Conservation (phyloP, 768 basidiomycete species). For the Gymnopilus dilepis region DNA sequence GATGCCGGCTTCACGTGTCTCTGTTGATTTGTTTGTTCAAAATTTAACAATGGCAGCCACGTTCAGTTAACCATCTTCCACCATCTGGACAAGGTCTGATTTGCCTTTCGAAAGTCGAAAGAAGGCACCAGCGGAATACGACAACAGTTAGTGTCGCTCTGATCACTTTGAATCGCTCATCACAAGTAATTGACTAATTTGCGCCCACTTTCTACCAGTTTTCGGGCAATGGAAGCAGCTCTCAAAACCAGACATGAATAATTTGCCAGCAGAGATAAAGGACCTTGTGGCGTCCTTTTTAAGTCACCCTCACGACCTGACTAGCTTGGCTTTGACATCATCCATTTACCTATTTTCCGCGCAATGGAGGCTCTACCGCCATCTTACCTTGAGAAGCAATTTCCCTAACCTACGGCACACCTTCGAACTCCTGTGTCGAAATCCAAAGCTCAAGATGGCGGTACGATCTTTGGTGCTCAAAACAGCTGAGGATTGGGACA, state of each 20-base stretch:
- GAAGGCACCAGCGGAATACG: no score
- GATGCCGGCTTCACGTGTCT: not conserved
- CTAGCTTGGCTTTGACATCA: not conserved
- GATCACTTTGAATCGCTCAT: no score
- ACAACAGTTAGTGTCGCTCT: no score
- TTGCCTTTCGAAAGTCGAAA: no score
- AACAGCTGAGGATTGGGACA: not conserved
- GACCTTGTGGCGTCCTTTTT: conserved; percentile 3
- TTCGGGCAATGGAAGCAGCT: no score
- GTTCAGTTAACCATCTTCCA: no score
- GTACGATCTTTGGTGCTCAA: not conserved
- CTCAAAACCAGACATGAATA: not conserved
- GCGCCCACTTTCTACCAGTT: no score
- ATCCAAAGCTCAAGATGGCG: not conserved
- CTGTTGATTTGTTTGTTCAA: no score
- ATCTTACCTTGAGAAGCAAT: not conserved
- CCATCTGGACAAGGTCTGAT: no score
- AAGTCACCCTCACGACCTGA: not conserved
- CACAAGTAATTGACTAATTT: no score
- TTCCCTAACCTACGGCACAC: not conserved
- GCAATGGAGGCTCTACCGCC: not conserved
- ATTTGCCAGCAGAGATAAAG: not conserved
- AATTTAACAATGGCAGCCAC: no score
- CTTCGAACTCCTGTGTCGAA: not conserved
- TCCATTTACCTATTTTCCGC: not conserved